Conservation (phyloP, 2,329 filamentous ascomycete species). For the Calonectria fujianensis region DNA sequence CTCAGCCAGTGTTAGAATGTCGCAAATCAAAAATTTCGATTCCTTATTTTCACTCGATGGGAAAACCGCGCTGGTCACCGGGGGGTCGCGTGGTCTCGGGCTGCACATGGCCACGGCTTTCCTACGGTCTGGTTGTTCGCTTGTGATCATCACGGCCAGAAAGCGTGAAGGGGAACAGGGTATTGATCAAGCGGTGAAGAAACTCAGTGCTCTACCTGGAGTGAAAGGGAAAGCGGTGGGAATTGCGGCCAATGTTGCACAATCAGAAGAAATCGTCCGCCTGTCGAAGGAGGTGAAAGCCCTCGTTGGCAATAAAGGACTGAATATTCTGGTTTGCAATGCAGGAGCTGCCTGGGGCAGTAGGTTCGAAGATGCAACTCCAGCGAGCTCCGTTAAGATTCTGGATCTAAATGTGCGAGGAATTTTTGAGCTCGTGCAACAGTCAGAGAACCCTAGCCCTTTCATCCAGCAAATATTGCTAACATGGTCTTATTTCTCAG, state of each 20-base stretch:
- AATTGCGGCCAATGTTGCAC: constrained; percentile 79
- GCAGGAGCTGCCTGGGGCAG: constrained; percentile 83
- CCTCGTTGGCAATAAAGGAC: constrained; percentile 73
- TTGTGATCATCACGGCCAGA: constrained; percentile 83
- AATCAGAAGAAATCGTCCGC: constrained; percentile 76
- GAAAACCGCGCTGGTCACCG: constrained; percentile 69
- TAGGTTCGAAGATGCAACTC: constrained; percentile 76
- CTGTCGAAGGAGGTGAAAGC: constrained; percentile 73
- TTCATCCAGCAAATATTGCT: background rate
- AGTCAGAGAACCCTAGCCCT: constrained; percentile 59
- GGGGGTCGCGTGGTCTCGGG: constrained; percentile 70
- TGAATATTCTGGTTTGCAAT: constrained; percentile 83
- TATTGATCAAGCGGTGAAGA: constrained; percentile 76
- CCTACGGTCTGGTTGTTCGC: constrained; percentile 81
- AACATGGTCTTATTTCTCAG: constrained; percentile 42
- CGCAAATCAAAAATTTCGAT: constrained; percentile 55
- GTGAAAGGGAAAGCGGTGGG: constrained; percentile 76
- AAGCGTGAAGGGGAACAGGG: constrained; percentile 76
- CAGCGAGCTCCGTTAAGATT: constrained; percentile 78
- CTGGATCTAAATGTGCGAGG: constrained; percentile 83
- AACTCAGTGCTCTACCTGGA: constrained; percentile 77
- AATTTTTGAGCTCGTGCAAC: constrained; percentile 80
- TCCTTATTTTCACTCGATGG: constrained; percentile 58
- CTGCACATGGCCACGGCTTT: constrained; percentile 80
- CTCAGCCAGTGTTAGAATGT: constrained; percentile 49